Evolutionary conservation across 2,329 filamentous ascomycete genomes (phyloP).

Genomic region (Arthrobotrys iridis): DNA sequence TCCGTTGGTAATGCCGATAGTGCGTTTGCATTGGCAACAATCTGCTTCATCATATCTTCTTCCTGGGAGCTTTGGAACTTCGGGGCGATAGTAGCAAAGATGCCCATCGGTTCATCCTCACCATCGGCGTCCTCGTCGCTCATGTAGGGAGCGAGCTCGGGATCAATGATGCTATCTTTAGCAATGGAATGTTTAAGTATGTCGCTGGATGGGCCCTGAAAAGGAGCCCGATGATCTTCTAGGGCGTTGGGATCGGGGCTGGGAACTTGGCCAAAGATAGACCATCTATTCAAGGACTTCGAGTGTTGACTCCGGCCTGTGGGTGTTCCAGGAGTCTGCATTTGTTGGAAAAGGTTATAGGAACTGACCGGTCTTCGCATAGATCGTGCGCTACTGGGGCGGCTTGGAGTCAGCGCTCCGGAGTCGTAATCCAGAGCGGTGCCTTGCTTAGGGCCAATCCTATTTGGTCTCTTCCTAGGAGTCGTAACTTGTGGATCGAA

Average conservation of each 20-base stretch:
- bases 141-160: constrained; percentile 92
- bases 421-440: constrained; percentile 45
- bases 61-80: constrained; percentile 54
- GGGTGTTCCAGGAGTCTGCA: constrained; percentile 58
- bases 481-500: constrained; percentile 60
- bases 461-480: constrained; percentile 43
- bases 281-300: constrained; percentile 74
- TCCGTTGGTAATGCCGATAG: constrained; percentile 16
- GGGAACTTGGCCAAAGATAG: constrained; percentile 82
- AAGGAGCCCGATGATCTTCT: constrained; percentile 83
- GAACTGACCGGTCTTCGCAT: constrained; percentile 60
- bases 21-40: constrained; percentile 36
- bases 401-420: constrained; percentile 31
- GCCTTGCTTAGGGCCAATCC: constrained; percentile 33
- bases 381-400: constrained; percentile 58
- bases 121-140: constrained; percentile 88
- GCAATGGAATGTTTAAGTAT: constrained; percentile 88
- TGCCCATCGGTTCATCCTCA: constrained; percentile 88
- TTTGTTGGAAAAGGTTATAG: constrained; percentile 59
- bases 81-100: constrained; percentile 76
- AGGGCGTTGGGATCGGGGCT: constrained; percentile 71
- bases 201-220: constrained; percentile 76
- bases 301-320: constrained; percentile 71
- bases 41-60: constrained; percentile 49
- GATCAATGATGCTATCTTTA: constrained; percentile 97